Evolutionary conservation across 164 flowering plant genomes (phyloP).

Genomic region (Vitis rotundifolia): DNA sequence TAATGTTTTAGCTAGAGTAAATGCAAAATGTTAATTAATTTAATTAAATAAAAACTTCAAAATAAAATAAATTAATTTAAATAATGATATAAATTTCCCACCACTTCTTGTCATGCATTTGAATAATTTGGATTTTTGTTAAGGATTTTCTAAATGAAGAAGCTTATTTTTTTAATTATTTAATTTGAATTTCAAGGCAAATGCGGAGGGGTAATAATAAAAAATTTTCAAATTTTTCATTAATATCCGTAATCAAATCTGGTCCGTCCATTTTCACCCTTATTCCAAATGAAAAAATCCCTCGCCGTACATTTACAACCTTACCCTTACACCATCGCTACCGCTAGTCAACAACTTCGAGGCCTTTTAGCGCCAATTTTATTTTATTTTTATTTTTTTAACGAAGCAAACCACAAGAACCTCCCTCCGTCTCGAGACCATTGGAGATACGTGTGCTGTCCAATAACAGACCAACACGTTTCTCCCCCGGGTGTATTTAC

Average conservation of each 20-base stretch:
- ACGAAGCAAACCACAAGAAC: background rate
- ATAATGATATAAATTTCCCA: too few relatives aligned
- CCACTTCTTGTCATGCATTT: too few relatives aligned
- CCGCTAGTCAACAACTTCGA: background rate
- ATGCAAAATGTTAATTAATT: too few relatives aligned
- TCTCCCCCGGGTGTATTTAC: background rate
- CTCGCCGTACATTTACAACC: background rate
- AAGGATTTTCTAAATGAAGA: too few relatives aligned
- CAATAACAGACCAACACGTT: background rate
- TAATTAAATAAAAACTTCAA: too few relatives aligned
- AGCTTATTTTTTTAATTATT: too few relatives aligned
- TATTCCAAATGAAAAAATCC: background rate
- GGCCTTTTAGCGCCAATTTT: slow-evolving; percentile 19
- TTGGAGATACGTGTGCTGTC: background rate
- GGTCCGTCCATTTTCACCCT: slow-evolving; percentile 4
- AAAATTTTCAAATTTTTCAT: background rate
- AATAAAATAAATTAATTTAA: too few relatives aligned
- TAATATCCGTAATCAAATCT: background rate
- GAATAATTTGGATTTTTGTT: too few relatives aligned
- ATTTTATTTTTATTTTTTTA: slow-evolving; percentile 11
- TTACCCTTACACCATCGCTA: background rate
- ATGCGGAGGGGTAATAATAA: too few relatives aligned
- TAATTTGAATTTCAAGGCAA: too few relatives aligned
- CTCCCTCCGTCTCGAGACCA: too few relatives aligned
- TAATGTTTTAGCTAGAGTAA: too few relatives aligned